A percentile compares a stretch with the other conserved stretches of the same genome.
phyloP scores from a whole-genome alignment of 768 basidiomycete species.

The Leucosporidium scottii region DNA sequence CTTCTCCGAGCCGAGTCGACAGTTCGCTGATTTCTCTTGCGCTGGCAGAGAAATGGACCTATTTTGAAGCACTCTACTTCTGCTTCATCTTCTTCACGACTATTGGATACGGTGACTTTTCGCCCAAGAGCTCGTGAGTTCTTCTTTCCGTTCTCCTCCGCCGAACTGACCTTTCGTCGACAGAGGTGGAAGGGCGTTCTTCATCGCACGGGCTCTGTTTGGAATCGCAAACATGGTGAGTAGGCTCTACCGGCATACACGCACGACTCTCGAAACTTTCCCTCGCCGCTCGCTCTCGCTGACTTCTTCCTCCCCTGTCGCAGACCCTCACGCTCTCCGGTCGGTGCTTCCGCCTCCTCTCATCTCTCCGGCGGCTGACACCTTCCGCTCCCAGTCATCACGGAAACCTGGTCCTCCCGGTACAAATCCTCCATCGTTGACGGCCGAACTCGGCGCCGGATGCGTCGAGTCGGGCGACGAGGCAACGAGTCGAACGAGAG shows the following conservation, averaged over 20 bases:
- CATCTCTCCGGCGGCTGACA: neutral
- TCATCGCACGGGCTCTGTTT: slow-evolving; percentile 69
- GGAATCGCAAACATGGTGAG: slow-evolving; percentile 60
- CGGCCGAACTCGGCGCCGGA: neutral
- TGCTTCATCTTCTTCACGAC: slow-evolving; percentile 36
- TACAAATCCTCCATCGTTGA: slow-evolving; percentile 47
- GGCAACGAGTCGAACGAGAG: neutral
- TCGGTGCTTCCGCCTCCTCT: slow-evolving; percentile 34
- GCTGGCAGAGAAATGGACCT: slow-evolving; percentile 23
- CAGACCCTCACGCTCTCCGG: slow-evolving; percentile 62
- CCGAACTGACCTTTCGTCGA: neutral
- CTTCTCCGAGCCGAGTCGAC: neutral
- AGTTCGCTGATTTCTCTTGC: neutral
- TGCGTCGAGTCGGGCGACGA: neutral
- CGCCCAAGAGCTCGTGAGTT: slow-evolving; percentile 1
- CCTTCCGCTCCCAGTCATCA: slow-evolving; percentile 48
- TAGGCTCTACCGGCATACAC: no score
- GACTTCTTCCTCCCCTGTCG: neutral
- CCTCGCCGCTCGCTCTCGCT: neutral
- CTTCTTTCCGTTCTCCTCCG: neutral
- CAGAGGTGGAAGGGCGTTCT: slow-evolving; percentile 61
- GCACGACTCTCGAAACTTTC: no score
- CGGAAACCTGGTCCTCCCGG: slow-evolving; percentile 60
- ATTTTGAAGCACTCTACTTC: slow-evolving; percentile 31
- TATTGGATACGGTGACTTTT: slow-evolving; percentile 19